phyloP scores from a whole-genome alignment of 768 basidiomycete species.

The Rhizopogon salebrosus region DNA sequence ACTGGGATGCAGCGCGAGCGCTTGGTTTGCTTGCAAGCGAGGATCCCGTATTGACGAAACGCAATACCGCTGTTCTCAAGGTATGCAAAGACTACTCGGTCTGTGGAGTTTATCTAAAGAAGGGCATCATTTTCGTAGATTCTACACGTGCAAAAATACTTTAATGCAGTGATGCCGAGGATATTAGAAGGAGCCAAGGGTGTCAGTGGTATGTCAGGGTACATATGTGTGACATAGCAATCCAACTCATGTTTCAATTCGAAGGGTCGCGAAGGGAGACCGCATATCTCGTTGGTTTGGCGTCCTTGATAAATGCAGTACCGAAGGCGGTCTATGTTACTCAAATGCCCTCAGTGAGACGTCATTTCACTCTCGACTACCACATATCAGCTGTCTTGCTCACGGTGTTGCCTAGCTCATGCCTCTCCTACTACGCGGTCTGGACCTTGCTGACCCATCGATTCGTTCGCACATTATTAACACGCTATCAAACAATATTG shows the following conservation, averaged over 20 bases:
- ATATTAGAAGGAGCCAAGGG: constrained; percentile 65
- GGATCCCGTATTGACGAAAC: constrained; percentile 68
- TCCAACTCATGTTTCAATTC: background rate
- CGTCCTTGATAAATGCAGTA: constrained; percentile 72
- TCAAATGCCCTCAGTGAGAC: constrained; percentile 56
- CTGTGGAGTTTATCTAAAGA: constrained; percentile 1
- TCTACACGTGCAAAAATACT: constrained; percentile 71
- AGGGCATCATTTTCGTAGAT: constrained; percentile 38
- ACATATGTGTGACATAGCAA: background rate
- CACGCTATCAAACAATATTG: constrained; percentile 67
- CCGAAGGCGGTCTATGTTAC: constrained; percentile 71
- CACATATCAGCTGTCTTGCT: background rate
- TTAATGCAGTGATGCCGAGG: constrained; percentile 64
- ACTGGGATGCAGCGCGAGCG: constrained; percentile 70
- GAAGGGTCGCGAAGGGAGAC: constrained; percentile 51
- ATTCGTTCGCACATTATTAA: constrained; percentile 80
- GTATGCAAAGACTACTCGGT: constrained; percentile 33
- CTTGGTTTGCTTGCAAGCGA: constrained; percentile 61
- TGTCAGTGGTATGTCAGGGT: constrained; percentile 41
- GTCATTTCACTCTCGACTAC: background rate
- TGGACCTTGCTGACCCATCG: constrained; percentile 68
- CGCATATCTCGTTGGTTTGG: constrained; percentile 78
- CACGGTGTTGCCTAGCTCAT: constrained; percentile 55
- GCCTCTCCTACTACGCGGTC: constrained; percentile 80
- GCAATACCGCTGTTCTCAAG: constrained; percentile 72